phyloP scores from a whole-genome alignment of 176 grass and related monocot species.

The Coix lacrymajobi region DNA sequence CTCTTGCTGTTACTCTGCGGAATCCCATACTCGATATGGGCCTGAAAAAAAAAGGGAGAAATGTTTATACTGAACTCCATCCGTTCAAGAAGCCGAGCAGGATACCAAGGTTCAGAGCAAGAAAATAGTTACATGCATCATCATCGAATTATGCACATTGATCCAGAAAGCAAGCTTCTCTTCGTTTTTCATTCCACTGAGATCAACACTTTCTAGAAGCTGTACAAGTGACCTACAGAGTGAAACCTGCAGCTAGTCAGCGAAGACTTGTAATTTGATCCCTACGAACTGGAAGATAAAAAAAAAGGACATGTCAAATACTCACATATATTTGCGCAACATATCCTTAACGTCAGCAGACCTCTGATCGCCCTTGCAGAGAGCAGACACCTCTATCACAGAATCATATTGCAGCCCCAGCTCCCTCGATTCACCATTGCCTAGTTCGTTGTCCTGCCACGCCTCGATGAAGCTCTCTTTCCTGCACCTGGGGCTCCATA shows the following conservation, averaged over 20 bases:
- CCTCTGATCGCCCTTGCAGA: constrained; percentile 56
- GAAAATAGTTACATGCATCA: constrained; percentile 89
- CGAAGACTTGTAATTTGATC: background rate
- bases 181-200: constrained; percentile 58
- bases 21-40: constrained; percentile 72
- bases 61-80: background rate
- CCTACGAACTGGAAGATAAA: background rate
- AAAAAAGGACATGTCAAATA: background rate
- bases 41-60: constrained; percentile 31
- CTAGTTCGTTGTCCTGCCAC: constrained; percentile 42
- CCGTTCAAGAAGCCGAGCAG: background rate
- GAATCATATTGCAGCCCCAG: constrained; percentile 61
- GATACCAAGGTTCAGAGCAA: background rate
- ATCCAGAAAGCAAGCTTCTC: constrained; percentile 97
- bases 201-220: constrained; percentile 65
- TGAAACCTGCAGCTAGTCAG: background rate
- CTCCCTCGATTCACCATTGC: constrained; percentile 38
- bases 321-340: constrained; percentile 78
- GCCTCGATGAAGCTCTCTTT: constrained; percentile 54
- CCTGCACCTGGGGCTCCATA: constrained; percentile 70
- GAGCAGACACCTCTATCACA: constrained; percentile 66
- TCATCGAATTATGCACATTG: constrained; percentile 93
- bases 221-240: constrained; percentile 61
- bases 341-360: constrained; percentile 50
- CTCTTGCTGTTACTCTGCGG: constrained; percentile 62